Base-by-base conservation (phyloP, 768 basidiomycete genomes). In the Lentinula aciculospora region DNA sequence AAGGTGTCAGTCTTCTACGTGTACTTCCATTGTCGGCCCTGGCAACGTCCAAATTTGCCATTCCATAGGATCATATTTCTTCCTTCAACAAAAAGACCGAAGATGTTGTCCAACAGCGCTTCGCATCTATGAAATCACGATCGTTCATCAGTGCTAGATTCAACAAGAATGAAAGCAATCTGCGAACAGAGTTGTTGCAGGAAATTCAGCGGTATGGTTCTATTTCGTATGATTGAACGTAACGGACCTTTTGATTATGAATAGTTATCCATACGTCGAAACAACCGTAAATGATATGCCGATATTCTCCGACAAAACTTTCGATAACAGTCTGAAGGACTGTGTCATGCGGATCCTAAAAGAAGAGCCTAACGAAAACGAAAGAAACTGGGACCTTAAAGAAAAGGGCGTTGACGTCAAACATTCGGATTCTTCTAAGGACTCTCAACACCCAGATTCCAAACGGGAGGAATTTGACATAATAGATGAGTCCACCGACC, bases 211-310 rank as follows among this genome's bases (percentile, higher is more conserved):
- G 87, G 88, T 83, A 53, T 62, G 71, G 61, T 19, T 32, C 44
- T 19, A n/a, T 44, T 44, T 7, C 7, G 15, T 39, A 44, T 36
- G 2, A n/a, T 19, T 9, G 15, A 42, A 4, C 12, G 47, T 23
- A 53, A n/a, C 51, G 48, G 57, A 53, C 54, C 36, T 28, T 32
- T 48, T 51, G 37, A 64, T 64, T 66, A 68, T 50, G 65, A 64
- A 44, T 65, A 88, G 87, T 58, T 87, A 83, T 67, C 85, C 86
- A 17, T 71, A 86, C 27, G 76, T 88, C 28, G 85, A 87, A 60
- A 82, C 85, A 17, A 83, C 85, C 10, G 79, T 82, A 3, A 73
- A 72, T 31, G 81, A 81, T 42, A 70, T 76, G 4, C 74, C 74
- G 53, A 70, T 76, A 53, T 71, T 84, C 29, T 75, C 76, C n/a